Conservation (phyloP, 1,284 basidiomycete genomes). For the Malassezia globosa region DNA sequence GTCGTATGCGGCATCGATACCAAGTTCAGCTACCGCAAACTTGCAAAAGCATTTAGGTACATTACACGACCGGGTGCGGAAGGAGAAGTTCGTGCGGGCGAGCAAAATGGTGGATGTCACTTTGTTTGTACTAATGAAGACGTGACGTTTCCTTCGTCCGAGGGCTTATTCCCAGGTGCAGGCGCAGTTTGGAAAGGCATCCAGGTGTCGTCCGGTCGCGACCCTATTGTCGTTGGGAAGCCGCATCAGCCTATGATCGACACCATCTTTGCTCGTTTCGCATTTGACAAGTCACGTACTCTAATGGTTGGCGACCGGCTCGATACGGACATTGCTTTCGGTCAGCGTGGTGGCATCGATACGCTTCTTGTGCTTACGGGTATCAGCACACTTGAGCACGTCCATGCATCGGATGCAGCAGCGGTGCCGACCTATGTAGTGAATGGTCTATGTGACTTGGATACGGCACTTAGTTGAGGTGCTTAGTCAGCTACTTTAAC, state of each 20-base stretch:
- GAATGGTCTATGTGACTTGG: conserved; percentile 35
- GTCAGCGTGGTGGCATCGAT: conserved; percentile 67
- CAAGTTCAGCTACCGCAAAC: conserved; percentile 63
- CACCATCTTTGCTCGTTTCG: conserved; percentile 71
- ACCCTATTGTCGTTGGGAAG: conserved; percentile 74
- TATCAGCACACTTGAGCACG: conserved; percentile 37
- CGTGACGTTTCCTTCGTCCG: conserved; percentile 69
- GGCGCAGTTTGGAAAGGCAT: conserved; percentile 75
- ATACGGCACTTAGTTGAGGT: conserved; percentile 22
- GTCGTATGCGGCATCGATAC: conserved; percentile 68
- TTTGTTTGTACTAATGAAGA: conserved; percentile 92
- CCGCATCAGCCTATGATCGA: conserved; percentile 85
- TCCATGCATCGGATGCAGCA: conserved; percentile 52
- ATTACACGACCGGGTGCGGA: conserved; percentile 49
- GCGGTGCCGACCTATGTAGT: conserved; percentile 41
- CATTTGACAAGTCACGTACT: conserved; percentile 61
- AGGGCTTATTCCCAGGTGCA: conserved; percentile 66
- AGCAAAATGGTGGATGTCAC: conserved; percentile 62
- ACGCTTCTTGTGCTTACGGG: conserved; percentile 91
- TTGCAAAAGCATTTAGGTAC: conserved; percentile 85
- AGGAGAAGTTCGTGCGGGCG: conserved; percentile 35
- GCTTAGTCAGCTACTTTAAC: too few species aligned
- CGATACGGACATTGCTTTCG: conserved; percentile 88
- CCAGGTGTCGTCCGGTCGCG: conserved; percentile 58
- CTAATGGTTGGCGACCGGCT: conserved; percentile 93